Conservation (phyloP, 345 rosid genomes). For the Hypericum androsaemum region DNA sequence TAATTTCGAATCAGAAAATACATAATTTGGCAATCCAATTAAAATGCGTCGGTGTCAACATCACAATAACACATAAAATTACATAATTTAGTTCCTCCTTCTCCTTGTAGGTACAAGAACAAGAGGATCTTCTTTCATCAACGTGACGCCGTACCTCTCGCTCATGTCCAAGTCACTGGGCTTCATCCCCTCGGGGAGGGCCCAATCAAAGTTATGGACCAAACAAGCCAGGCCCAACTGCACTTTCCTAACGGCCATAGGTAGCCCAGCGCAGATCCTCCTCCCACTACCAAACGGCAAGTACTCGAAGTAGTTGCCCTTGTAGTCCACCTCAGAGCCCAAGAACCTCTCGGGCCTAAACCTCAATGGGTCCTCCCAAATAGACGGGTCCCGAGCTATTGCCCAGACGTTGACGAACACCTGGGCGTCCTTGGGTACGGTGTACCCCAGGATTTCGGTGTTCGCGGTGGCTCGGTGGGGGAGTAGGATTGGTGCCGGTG, state of each 20-base stretch:
- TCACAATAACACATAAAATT: too few relatives aligned
- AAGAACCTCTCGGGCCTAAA: conserved; percentile 21
- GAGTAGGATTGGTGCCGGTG: conserved; percentile 17
- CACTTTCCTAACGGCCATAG: conserved; percentile 10
- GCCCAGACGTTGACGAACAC: conserved; percentile 22
- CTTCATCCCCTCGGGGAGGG: background rate
- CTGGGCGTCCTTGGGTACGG: conserved; percentile 16
- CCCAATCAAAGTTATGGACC: conserved; percentile 12
- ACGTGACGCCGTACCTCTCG: conserved; percentile 8
- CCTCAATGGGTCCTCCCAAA: conserved; percentile 14
- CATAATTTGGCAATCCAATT: too few relatives aligned
- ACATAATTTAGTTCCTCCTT: background rate
- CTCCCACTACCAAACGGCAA: conserved; percentile 38
- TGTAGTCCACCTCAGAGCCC: conserved; percentile 13
- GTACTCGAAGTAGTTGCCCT: conserved; percentile 19
- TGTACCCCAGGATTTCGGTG: conserved; percentile 13
- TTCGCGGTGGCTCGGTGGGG: conserved; percentile 15
- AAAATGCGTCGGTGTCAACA: too few relatives aligned
- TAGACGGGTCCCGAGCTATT: conserved; percentile 14
- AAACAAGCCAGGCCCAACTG: conserved; percentile 6
- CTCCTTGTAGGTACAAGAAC: conserved; percentile 5
- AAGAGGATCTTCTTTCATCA: conserved; percentile 8
- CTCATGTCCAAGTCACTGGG: conserved; percentile 9
- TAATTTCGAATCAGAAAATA: too few relatives aligned
- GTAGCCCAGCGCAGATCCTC: conserved; percentile 16